Conservation (phyloP, 192 early-diverging fungal genomes). For the Backusella sp. region DNA sequence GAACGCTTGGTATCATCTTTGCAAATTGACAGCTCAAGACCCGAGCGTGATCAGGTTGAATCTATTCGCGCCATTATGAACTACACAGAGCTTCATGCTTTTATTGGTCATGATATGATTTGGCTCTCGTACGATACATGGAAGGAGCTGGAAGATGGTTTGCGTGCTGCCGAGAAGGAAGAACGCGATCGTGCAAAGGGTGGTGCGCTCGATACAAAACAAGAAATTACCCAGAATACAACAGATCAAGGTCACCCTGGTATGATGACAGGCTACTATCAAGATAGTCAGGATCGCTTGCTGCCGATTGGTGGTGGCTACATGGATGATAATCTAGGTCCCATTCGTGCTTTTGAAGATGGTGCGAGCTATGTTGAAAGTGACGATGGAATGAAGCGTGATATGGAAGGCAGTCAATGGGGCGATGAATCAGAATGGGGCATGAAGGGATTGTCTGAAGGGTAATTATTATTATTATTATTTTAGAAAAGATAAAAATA, state of each 20-base stretch:
- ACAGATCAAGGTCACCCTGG: not conserved
- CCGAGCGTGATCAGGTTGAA: slow-evolving; percentile 40
- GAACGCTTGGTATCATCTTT: slow-evolving; percentile 22
- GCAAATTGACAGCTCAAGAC: slow-evolving; percentile 32
- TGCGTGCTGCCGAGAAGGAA: slow-evolving; percentile 63
- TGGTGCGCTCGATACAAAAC: not conserved
- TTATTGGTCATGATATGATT: slow-evolving; percentile 56
- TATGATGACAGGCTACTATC: slow-evolving; percentile 5
- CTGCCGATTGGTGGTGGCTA: slow-evolving; percentile 8
- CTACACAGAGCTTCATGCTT: slow-evolving; percentile 50
- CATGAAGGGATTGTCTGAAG: slow-evolving; percentile 38
- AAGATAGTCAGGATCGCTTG: slow-evolving; percentile 15
- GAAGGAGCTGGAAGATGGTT: slow-evolving; percentile 63
- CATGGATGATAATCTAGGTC: not conserved
- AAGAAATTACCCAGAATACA: not conserved
- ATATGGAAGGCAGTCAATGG: slow-evolving; percentile 43
- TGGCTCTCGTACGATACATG: slow-evolving; percentile 65
- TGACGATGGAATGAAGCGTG: slow-evolving; percentile 41
- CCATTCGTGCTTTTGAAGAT: slow-evolving; percentile 27
- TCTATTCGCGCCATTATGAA: slow-evolving; percentile 40
- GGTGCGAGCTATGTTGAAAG: slow-evolving; percentile 37
- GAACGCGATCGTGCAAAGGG: slow-evolving; percentile 46
- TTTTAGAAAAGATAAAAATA: not conserved
- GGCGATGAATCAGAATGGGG: slow-evolving; percentile 48
- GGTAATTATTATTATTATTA: slow-evolving; percentile 30